Base-by-base conservation (phyloP, 2,329 filamentous ascomycete genomes). In the Paraconiothyrium sp. region DNA sequence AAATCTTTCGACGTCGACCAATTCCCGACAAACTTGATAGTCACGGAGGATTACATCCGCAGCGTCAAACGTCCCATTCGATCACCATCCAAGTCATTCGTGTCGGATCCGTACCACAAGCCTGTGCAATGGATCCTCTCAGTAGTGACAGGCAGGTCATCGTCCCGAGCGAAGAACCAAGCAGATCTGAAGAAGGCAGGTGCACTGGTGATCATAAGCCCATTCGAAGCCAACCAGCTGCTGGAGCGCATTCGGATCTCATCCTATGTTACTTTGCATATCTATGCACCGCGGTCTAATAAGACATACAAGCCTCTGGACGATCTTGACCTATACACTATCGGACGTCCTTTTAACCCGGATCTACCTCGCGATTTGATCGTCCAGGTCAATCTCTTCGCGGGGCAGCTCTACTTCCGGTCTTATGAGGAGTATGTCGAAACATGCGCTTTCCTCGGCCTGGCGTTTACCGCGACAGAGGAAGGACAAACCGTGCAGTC, bases 391-490 rank as follows among this genome's bases (percentile, higher is more conserved):
- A 89, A 90, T 47, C 76, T 92, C 0, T 92, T 93, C 58, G 81
- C 90, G 0, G 90, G 90, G 0, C 88, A 90, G 58, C 80, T 92
- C 0, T 92, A 92, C 66, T 79, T 92, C 10, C 73, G 71, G 0
- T 83, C 80, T 0, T 85, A 82, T 47, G 60, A 77, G 0, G 84
- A 91, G 57, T 93, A 92, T 63, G 64, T 72, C 0, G 71, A 78
- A 1, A 70, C 84, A 0, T 89, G 87, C 61, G 71, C 78, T 0
- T 83, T 82, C 44, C 76, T 91, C 0, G 84, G 87, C 0, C 68
- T 90, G 0, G 74, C 80, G 0, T 80, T 74, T 27, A 37, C 65
- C 0, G 61, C 63, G 2, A 55, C 66, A 1, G 27, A 61, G 11
- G 61, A 69, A 0, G 72, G 70, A 7, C 59, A 76, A 11, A 60